A percentile compares a stretch with the other conserved stretches of the same genome.
Evolutionary conservation across 2,329 filamentous ascomycete genomes (phyloP).

Genomic region (Neurospora sp.): DNA sequence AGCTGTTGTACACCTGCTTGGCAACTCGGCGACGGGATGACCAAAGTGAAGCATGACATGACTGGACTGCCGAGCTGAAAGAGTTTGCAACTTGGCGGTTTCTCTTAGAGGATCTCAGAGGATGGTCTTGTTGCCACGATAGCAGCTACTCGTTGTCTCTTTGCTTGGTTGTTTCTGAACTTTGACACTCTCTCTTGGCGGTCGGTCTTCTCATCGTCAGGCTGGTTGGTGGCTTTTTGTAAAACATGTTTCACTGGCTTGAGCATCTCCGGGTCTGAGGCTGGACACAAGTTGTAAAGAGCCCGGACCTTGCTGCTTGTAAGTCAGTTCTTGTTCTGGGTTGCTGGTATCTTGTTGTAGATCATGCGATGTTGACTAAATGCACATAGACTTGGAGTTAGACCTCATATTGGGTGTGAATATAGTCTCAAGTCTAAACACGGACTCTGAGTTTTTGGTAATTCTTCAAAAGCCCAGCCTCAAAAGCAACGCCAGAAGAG

Average conservation of each 20-base stretch:
- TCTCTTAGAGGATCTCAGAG: background rate
- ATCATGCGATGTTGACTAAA: background rate
- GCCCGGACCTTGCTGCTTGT: background rate
- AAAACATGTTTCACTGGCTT: background rate
- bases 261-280: background rate
- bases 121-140: background rate
- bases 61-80: background rate
- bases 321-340: background rate
- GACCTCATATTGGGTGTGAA: background rate
- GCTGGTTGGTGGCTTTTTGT: background rate
- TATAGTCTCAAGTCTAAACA: background rate
- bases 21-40: background rate
- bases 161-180: background rate
- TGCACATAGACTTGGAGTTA: background rate
- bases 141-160: background rate
- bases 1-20: background rate
- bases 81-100: background rate
- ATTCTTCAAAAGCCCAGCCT: background rate
- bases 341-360: background rate
- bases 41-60: background rate
- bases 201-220: background rate
- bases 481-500: background rate
- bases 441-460: background rate
- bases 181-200: background rate
- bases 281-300: background rate